Evolutionary conservation across 2,329 filamentous ascomycete species (phyloP).

Genomic region (Cercospora sp.): DNA sequence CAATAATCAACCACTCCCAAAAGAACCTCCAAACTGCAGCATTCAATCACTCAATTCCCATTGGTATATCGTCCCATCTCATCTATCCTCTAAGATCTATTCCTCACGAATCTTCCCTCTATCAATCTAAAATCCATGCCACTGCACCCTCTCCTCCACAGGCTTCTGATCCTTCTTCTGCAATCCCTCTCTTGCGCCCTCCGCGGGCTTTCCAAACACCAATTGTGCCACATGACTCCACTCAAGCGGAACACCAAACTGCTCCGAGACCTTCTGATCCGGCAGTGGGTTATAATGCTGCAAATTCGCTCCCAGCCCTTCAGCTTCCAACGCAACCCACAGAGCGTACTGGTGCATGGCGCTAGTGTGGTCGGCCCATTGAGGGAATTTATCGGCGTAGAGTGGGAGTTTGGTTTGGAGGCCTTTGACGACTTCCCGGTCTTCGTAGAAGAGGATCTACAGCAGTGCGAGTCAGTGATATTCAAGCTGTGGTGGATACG

Average conservation of each 20-base stretch:
- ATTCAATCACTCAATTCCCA: background rate
- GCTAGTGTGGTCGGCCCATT: conserved; percentile 72
- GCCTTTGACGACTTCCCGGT: conserved; percentile 64
- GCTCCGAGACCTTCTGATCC: conserved; percentile 66
- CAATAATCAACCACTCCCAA: background rate
- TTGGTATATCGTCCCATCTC: background rate
- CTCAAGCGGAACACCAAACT: conserved; percentile 68
- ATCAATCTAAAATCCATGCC: conserved; percentile 30
- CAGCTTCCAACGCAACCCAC: conserved; percentile 80
- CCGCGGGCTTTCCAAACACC: conserved; percentile 61
- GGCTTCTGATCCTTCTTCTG: conserved; percentile 33
- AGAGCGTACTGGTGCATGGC: conserved; percentile 80
- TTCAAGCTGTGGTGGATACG: background rate
- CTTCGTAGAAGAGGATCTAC: conserved; percentile 81
- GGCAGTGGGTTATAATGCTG: conserved; percentile 93
- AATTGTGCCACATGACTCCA: conserved; percentile 83
- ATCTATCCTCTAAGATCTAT: background rate
- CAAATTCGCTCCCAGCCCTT: conserved; percentile 83
- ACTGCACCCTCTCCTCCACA: conserved; percentile 34
- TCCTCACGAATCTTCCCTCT: background rate
- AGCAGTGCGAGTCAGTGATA: background rate
- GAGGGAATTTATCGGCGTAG: conserved; percentile 77
- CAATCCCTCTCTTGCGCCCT: conserved; percentile 48
- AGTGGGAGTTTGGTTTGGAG: conserved; percentile 68
- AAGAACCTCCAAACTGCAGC: background rate